Base-by-base conservation (phyloP, 495 filamentous ascomycete species). In the Aspergillus homomorphus region DNA sequence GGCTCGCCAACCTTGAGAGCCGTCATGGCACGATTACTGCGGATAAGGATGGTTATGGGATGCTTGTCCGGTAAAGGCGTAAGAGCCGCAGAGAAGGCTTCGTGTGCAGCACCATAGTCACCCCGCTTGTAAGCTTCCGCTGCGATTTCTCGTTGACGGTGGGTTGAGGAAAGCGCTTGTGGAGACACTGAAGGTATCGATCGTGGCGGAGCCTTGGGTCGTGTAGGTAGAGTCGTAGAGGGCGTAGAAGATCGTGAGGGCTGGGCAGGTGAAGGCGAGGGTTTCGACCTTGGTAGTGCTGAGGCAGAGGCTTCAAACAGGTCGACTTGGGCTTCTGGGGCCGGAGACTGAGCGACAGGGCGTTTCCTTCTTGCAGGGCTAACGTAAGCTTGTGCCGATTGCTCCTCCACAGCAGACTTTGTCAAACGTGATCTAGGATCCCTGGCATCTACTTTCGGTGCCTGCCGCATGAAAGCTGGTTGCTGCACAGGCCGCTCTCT, bases 61-160 rank as follows among this genome's bases (percentile, higher is more conserved):
- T 98, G 95, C n/a, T 80, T 80, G 14, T 83, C 70, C 8, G 94
- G 95, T 24, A 98, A 78, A 53, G 82, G 81, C 4, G 79, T 67
- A 8, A 98, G 82, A 2, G 94, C 89, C 38, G 83, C 77, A 0
- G 88, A 85, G 77, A 97, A 98, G 12, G 85, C 83, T 51, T 84
- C 81, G 62, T 96, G 89, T 0, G 94, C 95, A 3, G 85, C 79
- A 15, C 89, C 87, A 70, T 90, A 98, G 71, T 98, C 94, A 33
- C 94, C 94, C 22, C 89, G 84, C 72, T 96, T 98, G 79, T 96
- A 98, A 61, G 92, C 87, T 54, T 85, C 87, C 12, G 90, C 87
- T 26, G 92, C 95, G 53, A 85, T 85, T 54, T 85, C 79, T 18
- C 95, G 88, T 53, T 91, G 79, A n/a, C 82, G 77, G 45, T 85